Conservation (phyloP, 2,329 filamentous ascomycete genomes). For the Diplodia intermedia region DNA sequence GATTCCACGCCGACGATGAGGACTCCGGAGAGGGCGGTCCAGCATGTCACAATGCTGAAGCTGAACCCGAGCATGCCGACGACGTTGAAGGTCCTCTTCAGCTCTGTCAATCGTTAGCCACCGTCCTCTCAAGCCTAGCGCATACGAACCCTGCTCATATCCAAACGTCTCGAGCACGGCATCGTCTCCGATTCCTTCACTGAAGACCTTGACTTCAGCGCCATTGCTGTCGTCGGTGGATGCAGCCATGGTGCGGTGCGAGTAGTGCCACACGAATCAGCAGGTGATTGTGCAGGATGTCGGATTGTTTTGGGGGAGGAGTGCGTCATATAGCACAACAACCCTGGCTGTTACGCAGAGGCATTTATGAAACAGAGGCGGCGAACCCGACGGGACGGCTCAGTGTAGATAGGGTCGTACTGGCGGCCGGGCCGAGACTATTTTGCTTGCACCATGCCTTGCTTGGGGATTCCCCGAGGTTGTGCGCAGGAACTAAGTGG, state of each 20-base stretch:
- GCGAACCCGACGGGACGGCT: slow-evolving; percentile 7
- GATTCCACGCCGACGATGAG: slow-evolving; percentile 63
- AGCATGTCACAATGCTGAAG: slow-evolving; percentile 65
- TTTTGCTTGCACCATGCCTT: not conserved
- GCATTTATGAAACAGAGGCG: not conserved
- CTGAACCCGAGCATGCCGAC: slow-evolving; percentile 66
- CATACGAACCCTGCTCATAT: slow-evolving; percentile 47
- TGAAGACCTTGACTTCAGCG: slow-evolving; percentile 14
- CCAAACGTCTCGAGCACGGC: slow-evolving; percentile 50
- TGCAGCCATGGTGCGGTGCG: not conserved
- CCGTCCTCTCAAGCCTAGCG: not conserved
- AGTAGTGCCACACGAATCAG: not conserved
- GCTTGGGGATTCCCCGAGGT: not conserved
- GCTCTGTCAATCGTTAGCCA: slow-evolving; percentile 49
- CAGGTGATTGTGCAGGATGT: too few species aligned
- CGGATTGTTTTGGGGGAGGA: not conserved
- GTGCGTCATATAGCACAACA: not conserved
- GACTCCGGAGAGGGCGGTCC: slow-evolving; percentile 64
- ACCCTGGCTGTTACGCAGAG: not conserved
- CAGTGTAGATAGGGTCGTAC: slow-evolving; percentile 7
- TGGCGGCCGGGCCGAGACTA: slow-evolving; percentile 2
- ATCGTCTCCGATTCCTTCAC: slow-evolving; percentile 43
- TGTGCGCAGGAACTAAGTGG: not conserved
- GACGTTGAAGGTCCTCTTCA: slow-evolving; percentile 63
- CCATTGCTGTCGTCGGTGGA: not conserved